Base-by-base conservation (phyloP, 164 flowering plant genomes). In the Nelumbo lutea region DNA sequence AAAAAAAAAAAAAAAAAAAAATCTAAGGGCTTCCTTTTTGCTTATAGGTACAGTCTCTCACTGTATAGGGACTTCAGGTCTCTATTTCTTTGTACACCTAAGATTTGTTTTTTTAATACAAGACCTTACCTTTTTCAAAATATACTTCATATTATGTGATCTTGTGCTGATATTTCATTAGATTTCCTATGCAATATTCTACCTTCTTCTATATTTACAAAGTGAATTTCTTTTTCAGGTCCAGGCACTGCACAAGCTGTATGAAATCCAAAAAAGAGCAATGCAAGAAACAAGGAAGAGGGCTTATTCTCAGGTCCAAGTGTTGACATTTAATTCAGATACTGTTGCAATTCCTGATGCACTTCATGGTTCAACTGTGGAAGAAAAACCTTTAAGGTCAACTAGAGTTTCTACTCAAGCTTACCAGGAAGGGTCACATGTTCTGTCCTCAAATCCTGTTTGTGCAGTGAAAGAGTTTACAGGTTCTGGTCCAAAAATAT, bases 241-340 rank as follows among this genome's bases (percentile, higher is more conserved):
- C 57, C 68, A 64, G 62, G 67, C 71, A n/a, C 61, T 76, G 69
- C 78, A 71, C 62, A 67, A 76, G 42, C 65, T 71, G 53, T 76
- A 76, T 58, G 45, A 40, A 64, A 62, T 71, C 64, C 75, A 76
- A 64, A 75, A 71, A 59, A 64, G 58, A 51, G 78, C 69, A 39
- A 76, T 76, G 78, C 69, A 71, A 43, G 78, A 76, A 55, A 68
- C 50, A 44, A 71, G 46, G 38, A 64, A 67, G 53, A 52, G 14
- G 39, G 63, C 68, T 43, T 45, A 14, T 55, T 61, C 62, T 64
- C 62, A 55, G 39, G 62, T 57, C 47, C 61, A 74, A 43, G 61
- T 51, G 5, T 56, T 65, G 57, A 39, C 77, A 65, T 60, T 62
- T 70, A 64, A 39, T 70, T 53, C 47, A 7, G 51, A 59, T n/a